Conservation (phyloP, 106 monocot genomes). For the Triglochin maritima region DNA sequence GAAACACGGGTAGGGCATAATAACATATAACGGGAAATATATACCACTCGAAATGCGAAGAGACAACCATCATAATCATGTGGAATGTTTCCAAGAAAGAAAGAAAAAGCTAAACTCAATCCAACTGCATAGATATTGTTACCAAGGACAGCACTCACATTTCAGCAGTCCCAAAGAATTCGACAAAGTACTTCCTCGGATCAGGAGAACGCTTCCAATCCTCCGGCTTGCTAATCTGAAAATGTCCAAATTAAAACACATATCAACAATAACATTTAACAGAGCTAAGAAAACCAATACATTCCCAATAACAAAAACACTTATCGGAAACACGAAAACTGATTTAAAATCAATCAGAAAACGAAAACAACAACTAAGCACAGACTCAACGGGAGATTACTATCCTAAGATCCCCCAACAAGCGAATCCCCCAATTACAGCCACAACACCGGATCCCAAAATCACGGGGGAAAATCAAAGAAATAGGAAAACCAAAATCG, state of each 20-base stretch:
- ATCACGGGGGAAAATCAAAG: background rate
- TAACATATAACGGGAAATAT: too few relatives aligned
- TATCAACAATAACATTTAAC: background rate
- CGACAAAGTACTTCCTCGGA: constrained; percentile 53
- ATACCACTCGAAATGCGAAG: too few relatives aligned
- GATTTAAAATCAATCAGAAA: background rate
- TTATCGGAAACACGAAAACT: background rate
- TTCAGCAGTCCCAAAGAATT: constrained; percentile 54
- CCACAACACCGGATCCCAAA: background rate
- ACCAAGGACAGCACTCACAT: constrained; percentile 24
- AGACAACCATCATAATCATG: too few relatives aligned
- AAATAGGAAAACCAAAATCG: background rate
- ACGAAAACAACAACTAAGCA: background rate
- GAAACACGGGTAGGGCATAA: too few relatives aligned
- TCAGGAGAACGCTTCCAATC: constrained; percentile 37
- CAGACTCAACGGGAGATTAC: background rate
- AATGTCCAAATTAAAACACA: background rate
- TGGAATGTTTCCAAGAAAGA: too few relatives aligned
- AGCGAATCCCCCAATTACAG: background rate
- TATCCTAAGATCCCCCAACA: background rate
- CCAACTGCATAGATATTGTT: too few relatives aligned
- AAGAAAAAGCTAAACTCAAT: too few relatives aligned
- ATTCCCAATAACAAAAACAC: background rate
- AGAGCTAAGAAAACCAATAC: background rate
- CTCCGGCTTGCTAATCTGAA: constrained; percentile 49